phyloP scores from a whole-genome alignment of 208 protist genomes.

The Trypanosoma platydactyli region DNA sequence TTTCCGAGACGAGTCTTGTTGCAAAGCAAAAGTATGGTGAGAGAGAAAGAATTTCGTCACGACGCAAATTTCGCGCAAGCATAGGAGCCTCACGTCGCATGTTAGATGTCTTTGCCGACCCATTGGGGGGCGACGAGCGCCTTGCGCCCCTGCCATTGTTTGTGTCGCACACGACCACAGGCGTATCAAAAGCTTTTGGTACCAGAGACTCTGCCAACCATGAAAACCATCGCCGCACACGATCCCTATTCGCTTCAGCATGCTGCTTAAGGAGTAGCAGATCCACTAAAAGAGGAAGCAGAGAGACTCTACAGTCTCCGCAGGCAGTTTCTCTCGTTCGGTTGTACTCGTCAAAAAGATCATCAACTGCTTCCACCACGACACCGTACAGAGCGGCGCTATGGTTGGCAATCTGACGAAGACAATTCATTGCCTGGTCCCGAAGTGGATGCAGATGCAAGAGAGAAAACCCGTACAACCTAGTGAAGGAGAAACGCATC shows the following conservation, averaged over 20 bases:
- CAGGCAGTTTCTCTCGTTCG: constrained; percentile 6
- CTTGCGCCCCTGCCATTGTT: constrained; percentile 8
- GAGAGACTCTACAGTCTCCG: constrained; percentile 16
- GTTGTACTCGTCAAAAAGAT: constrained; percentile 24
- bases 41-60: constrained; percentile 53
- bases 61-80: constrained; percentile 61
- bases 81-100: constrained; percentile 32
- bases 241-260: constrained; percentile 55
- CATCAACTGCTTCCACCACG: constrained; percentile 48
- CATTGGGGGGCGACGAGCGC: constrained; percentile 9
- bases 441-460: constrained; percentile 38
- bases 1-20: constrained; percentile 62
- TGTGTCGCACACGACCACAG: constrained; percentile 52
- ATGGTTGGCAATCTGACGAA: constrained; percentile 68
- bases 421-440: constrained; percentile 64
- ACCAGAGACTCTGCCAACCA: constrained; percentile 60
- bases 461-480: neutral
- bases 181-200: constrained; percentile 68
- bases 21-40: constrained; percentile 83
- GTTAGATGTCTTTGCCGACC: constrained; percentile 3
- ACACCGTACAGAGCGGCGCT: constrained; percentile 62
- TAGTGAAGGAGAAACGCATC: constrained; percentile 33
- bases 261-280: constrained; percentile 56
- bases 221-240: constrained; percentile 62
- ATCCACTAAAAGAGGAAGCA: constrained; percentile 64